Percentiles rank a stretch among this genome's conserved stretches.
phyloP scores from a whole-genome alignment of 345 rosid genomes.

The Eucalyptus regnans region DNA sequence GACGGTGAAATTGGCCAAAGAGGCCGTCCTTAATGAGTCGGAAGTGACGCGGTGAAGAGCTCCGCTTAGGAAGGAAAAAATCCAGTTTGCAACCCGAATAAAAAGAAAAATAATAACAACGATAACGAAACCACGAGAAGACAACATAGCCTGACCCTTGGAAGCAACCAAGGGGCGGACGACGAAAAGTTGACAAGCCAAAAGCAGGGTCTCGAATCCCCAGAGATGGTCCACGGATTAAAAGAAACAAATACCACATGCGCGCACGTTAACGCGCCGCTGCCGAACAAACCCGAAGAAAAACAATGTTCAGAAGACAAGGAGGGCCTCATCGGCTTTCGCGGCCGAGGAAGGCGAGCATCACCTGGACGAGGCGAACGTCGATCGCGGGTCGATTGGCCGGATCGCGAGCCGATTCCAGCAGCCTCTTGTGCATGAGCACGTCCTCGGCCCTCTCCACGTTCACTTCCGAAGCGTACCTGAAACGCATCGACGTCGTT shows the following conservation, averaged over 20 bases:
- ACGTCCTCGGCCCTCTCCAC: slow-evolving; percentile 98
- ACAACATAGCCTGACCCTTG: background rate
- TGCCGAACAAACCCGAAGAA: background rate
- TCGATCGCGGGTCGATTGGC: slow-evolving; percentile 35
- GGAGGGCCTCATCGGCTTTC: background rate
- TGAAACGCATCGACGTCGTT: background rate
- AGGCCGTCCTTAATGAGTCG: background rate
- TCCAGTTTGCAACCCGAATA: background rate
- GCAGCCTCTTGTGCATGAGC: slow-evolving; percentile 59
- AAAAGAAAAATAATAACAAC: background rate
- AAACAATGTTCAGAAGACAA: background rate
- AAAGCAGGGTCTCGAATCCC: background rate
- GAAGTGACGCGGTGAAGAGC: background rate
- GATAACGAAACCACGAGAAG: background rate
- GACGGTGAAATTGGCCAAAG: background rate
- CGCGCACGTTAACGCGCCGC: background rate
- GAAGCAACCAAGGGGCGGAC: background rate
- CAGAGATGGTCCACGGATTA: background rate
- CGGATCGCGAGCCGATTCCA: slow-evolving; percentile 45
- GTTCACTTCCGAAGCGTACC: slow-evolving; percentile 95
- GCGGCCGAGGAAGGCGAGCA: background rate
- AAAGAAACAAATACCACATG: background rate
- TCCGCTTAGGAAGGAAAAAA: background rate
- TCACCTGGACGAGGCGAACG: slow-evolving; percentile 65
- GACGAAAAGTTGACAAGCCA: background rate